A percentile compares a stretch with the other conserved stretches of the same genome.
Evolutionary conservation across 495 filamentous ascomycete species (phyloP).

Genomic region (Annulohypoxylon moriforme): DNA sequence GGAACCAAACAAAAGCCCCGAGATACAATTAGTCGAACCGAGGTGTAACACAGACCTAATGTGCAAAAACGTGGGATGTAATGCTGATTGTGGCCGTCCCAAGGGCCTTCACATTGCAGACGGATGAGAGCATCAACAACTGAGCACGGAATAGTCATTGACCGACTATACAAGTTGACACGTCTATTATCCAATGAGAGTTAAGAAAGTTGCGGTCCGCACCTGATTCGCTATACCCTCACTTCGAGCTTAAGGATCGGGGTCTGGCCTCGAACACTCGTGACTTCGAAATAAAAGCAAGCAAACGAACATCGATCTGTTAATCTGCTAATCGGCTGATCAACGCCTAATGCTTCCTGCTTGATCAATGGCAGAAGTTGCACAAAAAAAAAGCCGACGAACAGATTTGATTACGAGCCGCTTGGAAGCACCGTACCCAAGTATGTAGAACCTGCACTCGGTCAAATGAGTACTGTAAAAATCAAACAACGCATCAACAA

Average conservation of each 20-base stretch:
- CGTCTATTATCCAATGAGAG: not conserved
- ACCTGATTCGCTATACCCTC: not conserved
- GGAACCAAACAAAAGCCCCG: not conserved
- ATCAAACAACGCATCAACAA: not conserved
- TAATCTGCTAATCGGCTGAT: conserved; percentile 24
- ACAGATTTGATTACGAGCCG: conserved; percentile 12
- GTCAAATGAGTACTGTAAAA: conserved; percentile 23
- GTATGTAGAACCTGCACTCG: conserved; percentile 24
- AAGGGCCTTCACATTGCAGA: not conserved
- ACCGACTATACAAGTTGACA: not conserved
- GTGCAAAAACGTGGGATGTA: not conserved
- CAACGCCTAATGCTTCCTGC: not conserved
- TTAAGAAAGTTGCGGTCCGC: not conserved
- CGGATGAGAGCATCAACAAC: not conserved
- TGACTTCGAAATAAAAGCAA: not conserved
- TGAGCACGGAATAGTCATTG: not conserved
- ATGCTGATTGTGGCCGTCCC: not conserved
- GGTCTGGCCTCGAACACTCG: not conserved
- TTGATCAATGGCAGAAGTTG: not conserved
- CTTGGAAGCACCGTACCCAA: not conserved
- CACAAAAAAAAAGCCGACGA: not conserved
- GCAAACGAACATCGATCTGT: not conserved
- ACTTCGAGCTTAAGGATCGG: not conserved
- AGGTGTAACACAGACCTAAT: not conserved
- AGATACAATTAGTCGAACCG: not conserved